Percentiles rank a stretch among this genome's conserved stretches.
These are phyloP conservation scores for Phialophora macrospora DNA, from an alignment of 2,329 filamentous ascomycete species.

Conservation along the genomic window DNA sequence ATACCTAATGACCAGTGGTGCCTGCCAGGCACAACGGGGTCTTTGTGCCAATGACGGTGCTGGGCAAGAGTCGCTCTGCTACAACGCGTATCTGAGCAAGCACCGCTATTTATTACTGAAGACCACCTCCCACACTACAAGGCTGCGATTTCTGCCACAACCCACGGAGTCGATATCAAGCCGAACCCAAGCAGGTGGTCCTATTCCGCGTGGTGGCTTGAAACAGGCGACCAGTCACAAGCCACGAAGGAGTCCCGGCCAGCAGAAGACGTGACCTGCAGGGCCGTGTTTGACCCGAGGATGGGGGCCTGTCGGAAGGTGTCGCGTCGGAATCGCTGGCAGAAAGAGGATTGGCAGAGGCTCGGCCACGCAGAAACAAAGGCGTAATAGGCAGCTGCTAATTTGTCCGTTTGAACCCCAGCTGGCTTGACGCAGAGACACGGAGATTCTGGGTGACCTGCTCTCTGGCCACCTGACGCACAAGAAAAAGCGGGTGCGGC, in stretches of 20 bases:
- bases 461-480: conserved; percentile 32
- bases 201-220: conserved; percentile 7
- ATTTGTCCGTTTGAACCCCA: conserved; percentile 18
- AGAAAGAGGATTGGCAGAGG: conserved; percentile 24
- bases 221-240: conserved; percentile 17
- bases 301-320: conserved; percentile 6
- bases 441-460: conserved; percentile 10
- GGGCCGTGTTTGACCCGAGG: conserved; percentile 14
- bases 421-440: conserved; percentile 12
- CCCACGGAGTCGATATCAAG: background rate
- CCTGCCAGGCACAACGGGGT: background rate
- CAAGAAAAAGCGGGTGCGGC: conserved; percentile 20
- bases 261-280: conserved; percentile 21
- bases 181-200: background rate
- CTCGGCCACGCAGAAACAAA: conserved; percentile 21
- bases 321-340: conserved; percentile 25
- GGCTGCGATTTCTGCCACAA: conserved; percentile 16
- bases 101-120: background rate
- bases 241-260: conserved; percentile 19
- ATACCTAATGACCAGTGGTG: background rate
- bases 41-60: background rate
- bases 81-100: background rate
- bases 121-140: conserved; percentile 4
- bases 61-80: background rate
- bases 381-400: conserved; percentile 13